Base-by-base conservation (phyloP, 2,329 filamentous ascomycete genomes). In the Trichoderma sp. region DNA sequence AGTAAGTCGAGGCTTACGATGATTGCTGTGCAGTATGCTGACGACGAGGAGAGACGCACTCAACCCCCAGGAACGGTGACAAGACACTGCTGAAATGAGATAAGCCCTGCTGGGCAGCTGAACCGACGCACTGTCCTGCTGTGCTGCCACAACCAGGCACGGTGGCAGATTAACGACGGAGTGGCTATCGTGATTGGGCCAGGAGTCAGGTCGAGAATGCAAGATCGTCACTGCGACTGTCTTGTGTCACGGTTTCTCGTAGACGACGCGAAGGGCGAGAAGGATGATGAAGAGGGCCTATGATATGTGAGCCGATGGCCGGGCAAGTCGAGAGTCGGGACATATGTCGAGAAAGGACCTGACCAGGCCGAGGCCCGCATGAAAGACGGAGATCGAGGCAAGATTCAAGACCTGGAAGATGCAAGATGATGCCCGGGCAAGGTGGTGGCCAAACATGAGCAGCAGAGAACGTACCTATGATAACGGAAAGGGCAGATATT, bases 181-280 rank as follows among this genome's bases (percentile, higher is more conserved):
- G 59, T 64, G 63, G 66, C 55, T 62, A 50, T 62, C 56, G 66
- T 62, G 66, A 69, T 66, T 60, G 47, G 69, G 63, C 65, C 63
- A 59, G 14, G 44, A 3, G 26, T 48, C 7, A 7, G 19, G 7
- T 58, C 44, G 19, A 34, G 30, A n/a, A 26, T 7, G 39, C 58
- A 52, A 52, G 21, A 52, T 28, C 30, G 57, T 15, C 45, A 61
- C 30, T 10, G 57, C 28, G 17, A 4, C 17, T 61, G 26, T 19
- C 24, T 45, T 30, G 48, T 62, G 24, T 54, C 17, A 54, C 58
- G 24, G 28, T 50, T 50, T 41, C 30, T 50, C 57, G 44, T 50
- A 50, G 44, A 50, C 19, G 17, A 28, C 41, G 26, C 59, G 39
- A 63, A 39, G 14, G 47, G 59, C 50, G 14, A 26, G 39, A 52